Evolutionary conservation across 148 eudicot species (phyloP), one percentile per base, ranked within the genome.

Genomic region (Arbutus unedo): DNA sequence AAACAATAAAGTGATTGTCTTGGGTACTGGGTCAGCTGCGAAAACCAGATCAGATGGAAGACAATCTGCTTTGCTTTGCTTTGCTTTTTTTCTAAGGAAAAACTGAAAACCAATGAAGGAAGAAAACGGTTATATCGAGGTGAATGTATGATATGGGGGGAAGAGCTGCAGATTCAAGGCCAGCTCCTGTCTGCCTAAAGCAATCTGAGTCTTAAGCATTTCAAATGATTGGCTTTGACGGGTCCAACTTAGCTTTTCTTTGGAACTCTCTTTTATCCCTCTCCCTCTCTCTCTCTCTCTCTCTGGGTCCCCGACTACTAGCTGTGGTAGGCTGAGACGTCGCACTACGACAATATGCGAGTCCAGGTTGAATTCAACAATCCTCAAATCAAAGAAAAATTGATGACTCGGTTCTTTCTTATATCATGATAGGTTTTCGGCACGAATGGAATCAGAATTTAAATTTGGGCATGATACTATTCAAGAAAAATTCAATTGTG

Each of bases 151-250:
- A 62, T 4, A 54, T 38, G 60, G 3, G 2, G 38, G 38, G 0
- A 31, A 31, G 38, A 78, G 82, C 82, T 83, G 82, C 59, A 57
- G 49, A 41, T 83, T 83, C 85, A 83, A 83, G 79, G 78, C 25
- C 23, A 7, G 25, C 51, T n/a, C 18, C 77, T 73, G 71, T 83
- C 82, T 78, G 70, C 10, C 77, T 57, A 83, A 83, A 83, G 85
- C 82, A 79, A 59, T 78, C 72, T 78, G 55, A 60, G 70, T 67
- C 67, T 83, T 53, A 72, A 73, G 73, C 59, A 57, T 59, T 60
- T 59, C 16, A 79, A 79, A 84, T 84, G 79, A 80, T 80, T 84
- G 86, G 79, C 80, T 84, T 84, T 84, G 86, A 84, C 86, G 82
- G 80, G 86, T 84, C 86, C 83, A 84, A 80, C 76, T 75, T 48